phyloP scores from a whole-genome alignment of 306 rosid species.

The Trichosanthes truncata region DNA sequence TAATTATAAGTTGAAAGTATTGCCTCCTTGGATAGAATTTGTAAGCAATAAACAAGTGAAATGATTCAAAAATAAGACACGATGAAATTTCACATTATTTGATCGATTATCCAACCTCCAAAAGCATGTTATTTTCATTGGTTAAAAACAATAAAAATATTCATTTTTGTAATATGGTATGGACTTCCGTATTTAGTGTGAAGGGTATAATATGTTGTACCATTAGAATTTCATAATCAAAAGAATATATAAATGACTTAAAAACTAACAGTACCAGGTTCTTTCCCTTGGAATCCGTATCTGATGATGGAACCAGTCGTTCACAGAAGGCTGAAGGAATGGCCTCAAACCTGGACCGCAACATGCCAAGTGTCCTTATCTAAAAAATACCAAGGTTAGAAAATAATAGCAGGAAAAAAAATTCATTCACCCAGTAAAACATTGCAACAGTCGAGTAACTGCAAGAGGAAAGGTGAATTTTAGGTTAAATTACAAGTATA shows the following conservation, averaged over 20 bases:
- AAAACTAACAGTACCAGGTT: conserved; percentile 22
- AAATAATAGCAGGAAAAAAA: conserved; percentile 15
- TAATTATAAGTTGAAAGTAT: not conserved
- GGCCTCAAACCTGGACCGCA: conserved; percentile 74
- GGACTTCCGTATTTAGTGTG: not conserved
- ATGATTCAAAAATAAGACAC: not conserved
- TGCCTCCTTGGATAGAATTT: not conserved
- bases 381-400: conserved; percentile 27
- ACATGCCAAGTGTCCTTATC: conserved; percentile 99
- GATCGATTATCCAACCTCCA: not conserved
- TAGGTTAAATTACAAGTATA: not conserved
- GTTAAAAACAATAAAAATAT: not conserved
- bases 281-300: conserved; percentile 15
- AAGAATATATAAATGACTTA: not conserved
- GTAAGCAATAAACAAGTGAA: not conserved
- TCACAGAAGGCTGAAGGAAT: conserved; percentile 64
- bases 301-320: conserved; percentile 56
- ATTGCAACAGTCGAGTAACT: not conserved
- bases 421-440: not conserved
- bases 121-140: not conserved
- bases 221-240: not conserved
- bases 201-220: not conserved
- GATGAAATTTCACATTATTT: conserved; percentile 5
- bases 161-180: not conserved
- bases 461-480: not conserved